A percentile compares a stretch with the other conserved stretches of the same genome.
These are phyloP conservation scores for Gentiana straminea DNA, from an alignment of 257 asterid species.

Conservation along the genomic window DNA sequence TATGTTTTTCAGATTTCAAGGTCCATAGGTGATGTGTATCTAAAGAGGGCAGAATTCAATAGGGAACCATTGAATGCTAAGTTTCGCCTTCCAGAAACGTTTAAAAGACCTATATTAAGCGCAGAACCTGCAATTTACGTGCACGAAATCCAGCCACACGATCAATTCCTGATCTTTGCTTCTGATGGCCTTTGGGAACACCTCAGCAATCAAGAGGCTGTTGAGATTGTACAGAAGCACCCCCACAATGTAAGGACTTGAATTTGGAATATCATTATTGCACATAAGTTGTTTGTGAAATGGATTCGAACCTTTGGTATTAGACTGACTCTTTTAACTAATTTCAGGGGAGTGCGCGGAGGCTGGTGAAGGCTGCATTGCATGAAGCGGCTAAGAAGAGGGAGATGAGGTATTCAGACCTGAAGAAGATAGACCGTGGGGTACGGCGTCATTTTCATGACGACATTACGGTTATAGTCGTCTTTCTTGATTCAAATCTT, in stretches of 20 bases:
- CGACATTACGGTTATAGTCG: slow-evolving; percentile 34
- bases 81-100: slow-evolving; percentile 36
- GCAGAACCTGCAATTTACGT: slow-evolving; percentile 34
- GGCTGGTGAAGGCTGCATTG: slow-evolving; percentile 38
- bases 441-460: slow-evolving; percentile 41
- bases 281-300: too few relatives aligned
- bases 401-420: slow-evolving; percentile 46
- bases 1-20: slow-evolving; percentile 34
- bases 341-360: slow-evolving; percentile 39
- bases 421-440: slow-evolving; percentile 42
- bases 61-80: slow-evolving; percentile 38
- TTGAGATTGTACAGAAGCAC: slow-evolving; percentile 36
- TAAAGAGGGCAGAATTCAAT: slow-evolving; percentile 38
- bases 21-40: slow-evolving; percentile 43
- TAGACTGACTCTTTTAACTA: not conserved
- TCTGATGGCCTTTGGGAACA: slow-evolving; percentile 58
- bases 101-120: slow-evolving; percentile 33
- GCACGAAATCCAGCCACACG: slow-evolving; percentile 35
- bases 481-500: slow-evolving; percentile 29
- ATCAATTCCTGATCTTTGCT: slow-evolving; percentile 42
- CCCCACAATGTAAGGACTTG: slow-evolving; percentile 29
- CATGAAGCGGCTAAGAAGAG: slow-evolving; percentile 51
- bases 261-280: not conserved
- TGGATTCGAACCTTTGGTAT: too few relatives aligned
- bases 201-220: slow-evolving; percentile 44